Evolutionary conservation across 164 flowering plant genomes (phyloP).

Genomic region (Houttuynia cordata): DNA sequence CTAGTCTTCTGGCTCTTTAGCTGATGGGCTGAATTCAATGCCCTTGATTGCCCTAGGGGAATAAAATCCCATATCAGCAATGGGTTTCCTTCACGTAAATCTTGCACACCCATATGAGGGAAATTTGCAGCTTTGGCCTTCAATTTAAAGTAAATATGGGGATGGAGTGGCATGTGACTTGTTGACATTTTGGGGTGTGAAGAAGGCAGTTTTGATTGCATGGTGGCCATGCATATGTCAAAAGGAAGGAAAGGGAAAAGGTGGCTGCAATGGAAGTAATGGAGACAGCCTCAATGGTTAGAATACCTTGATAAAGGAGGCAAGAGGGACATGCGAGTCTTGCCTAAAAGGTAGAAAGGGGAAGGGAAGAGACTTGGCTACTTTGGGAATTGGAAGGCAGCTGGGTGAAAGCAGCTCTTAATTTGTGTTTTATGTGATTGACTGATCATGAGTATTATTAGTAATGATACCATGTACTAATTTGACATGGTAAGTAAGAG

Average conservation of each 20-base stretch:
- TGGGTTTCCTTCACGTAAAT: conserved; percentile 27
- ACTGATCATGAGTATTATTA: neutral
- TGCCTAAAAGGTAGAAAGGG: neutral
- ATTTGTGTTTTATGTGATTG: neutral
- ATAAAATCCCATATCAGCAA: conserved; percentile 1
- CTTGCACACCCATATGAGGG: conserved; percentile 19
- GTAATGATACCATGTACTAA: neutral
- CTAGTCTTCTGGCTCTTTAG: neutral
- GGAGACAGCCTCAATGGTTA: neutral
- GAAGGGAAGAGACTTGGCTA: neutral
- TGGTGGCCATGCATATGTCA: conserved; percentile 3
- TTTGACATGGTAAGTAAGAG: no score
- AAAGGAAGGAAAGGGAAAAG: conserved; percentile 3
- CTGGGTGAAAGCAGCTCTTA: neutral
- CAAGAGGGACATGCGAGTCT: conserved; percentile 1
- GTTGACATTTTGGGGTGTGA: conserved; percentile 6
- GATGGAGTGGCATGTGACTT: conserved; percentile 19
- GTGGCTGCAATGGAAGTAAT: conserved; percentile 1
- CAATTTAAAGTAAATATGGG: neutral
- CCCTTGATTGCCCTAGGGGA: neutral
- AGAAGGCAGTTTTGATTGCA: conserved; percentile 3
- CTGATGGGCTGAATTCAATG: neutral
- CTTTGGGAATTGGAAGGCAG: neutral
- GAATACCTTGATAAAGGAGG: neutral
- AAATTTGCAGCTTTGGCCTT: conserved; percentile 10